Conservation (phyloP, 2,329 filamentous ascomycete species). For the Fusarium sp. region DNA sequence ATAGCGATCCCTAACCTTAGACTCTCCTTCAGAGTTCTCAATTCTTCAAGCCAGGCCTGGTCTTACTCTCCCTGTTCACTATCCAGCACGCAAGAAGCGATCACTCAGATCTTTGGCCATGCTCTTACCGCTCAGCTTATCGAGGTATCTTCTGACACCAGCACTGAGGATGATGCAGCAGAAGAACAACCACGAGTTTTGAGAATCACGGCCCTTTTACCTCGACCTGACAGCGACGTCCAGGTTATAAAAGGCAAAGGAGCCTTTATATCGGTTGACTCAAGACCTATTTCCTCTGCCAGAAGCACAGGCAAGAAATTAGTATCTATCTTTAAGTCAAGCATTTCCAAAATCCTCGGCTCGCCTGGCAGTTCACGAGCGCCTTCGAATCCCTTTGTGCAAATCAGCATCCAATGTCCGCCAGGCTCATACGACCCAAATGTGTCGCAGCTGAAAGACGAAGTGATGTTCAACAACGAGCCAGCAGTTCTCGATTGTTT, state of each 20-base stretch:
- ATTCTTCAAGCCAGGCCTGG: slow-evolving; percentile 65
- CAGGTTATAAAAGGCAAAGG: slow-evolving; percentile 59
- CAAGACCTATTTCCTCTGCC: slow-evolving; percentile 68
- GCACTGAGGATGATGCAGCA: neutral
- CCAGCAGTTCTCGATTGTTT: slow-evolving; percentile 58
- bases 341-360: slow-evolving; percentile 53
- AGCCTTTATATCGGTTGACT: slow-evolving; percentile 75
- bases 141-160: slow-evolving; percentile 50
- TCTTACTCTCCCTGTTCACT: slow-evolving; percentile 68
- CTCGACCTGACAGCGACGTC: slow-evolving; percentile 59
- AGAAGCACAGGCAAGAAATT: slow-evolving; percentile 71
- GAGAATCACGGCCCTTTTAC: slow-evolving; percentile 61
- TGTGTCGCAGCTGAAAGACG: slow-evolving; percentile 76
- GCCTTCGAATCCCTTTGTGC: slow-evolving; percentile 68
- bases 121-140: slow-evolving; percentile 66
- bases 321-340: slow-evolving; percentile 61
- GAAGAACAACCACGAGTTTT: slow-evolving; percentile 2
- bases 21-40: slow-evolving; percentile 69
- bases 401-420: slow-evolving; percentile 71
- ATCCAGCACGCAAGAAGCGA: slow-evolving; percentile 66
- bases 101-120: slow-evolving; percentile 70
- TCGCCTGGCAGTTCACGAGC: slow-evolving; percentile 40
- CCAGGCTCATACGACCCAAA: slow-evolving; percentile 76
- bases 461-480: slow-evolving; percentile 74
- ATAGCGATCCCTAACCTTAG: slow-evolving; percentile 72